A percentile compares a stretch with the other conserved stretches of the same genome.
Conservation (phyloP, 345 rosid species). For the Eucalyptus curtisii region DNA sequence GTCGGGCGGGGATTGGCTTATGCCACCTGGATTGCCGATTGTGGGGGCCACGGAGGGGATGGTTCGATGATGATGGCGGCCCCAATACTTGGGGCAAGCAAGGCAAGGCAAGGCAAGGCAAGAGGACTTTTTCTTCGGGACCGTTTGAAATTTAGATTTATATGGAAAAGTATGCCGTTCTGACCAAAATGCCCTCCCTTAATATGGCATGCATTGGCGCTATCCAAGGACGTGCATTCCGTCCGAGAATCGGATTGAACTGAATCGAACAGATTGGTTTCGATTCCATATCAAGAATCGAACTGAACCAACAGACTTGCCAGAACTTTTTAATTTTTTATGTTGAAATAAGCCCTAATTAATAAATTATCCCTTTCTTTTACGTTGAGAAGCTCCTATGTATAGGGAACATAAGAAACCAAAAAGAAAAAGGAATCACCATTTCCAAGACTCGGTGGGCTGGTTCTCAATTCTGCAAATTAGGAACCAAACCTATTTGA, state of each 20-base stretch:
- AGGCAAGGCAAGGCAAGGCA: not conserved
- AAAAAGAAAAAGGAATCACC: fast-evolving
- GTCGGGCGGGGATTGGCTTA: not conserved
- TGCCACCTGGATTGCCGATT: not conserved
- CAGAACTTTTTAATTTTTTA: too few species aligned
- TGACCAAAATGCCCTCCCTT: not conserved
- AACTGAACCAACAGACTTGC: not conserved
- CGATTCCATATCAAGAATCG: too few species aligned
- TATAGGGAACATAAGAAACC: not conserved
- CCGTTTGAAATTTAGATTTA: not conserved
- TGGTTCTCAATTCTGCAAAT: too few species aligned
- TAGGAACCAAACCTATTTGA: not conserved
- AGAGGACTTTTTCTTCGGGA: not conserved
- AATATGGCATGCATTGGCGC: not conserved
- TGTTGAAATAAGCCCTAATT: not conserved
- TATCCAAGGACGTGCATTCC: fast-evolving
- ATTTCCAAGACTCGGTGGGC: too few species aligned
- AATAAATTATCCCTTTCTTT: not conserved
- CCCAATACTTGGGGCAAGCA: not conserved
- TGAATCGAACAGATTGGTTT: fast-evolving
- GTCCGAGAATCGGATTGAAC: fast-evolving
- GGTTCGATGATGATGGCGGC: not conserved
- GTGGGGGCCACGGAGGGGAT: not conserved
- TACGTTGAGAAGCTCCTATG: fast-evolving
- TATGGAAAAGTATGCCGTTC: not conserved